Base-by-base conservation (phyloP, 2,329 filamentous ascomycete genomes). In the Sporothrix sp. region DNA sequence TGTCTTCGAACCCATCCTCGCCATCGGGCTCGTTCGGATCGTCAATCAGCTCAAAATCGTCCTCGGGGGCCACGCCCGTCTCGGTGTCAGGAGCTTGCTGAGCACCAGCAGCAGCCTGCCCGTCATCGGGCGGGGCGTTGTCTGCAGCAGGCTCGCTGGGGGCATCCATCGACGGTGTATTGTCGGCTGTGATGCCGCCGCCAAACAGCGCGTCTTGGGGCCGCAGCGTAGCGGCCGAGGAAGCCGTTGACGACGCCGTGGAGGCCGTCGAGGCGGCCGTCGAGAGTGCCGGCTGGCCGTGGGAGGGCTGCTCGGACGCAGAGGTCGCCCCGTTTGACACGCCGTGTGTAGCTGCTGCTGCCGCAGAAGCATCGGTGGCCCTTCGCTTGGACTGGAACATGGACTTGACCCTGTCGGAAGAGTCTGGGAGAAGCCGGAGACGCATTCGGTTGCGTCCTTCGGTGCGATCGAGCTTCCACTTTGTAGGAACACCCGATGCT, bases 371-470 rank as follows among this genome's bases (percentile, higher is more conserved):
- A 2, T 57, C 60, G 4, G 46, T 42, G 1, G 45, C 54, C 38
- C 56, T 59, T 14, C 59, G 75, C 65, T 95, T 97, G 0, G 93
- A 88, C 58, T 90, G 87, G 60, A 90, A 95, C 42, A 85, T 79
- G 40, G 85, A 79, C 49, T 82, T 76, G 21, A 81, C 75, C 1
- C 75, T 72, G 0, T 78, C 48, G 3, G 60, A 77, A 51, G 79
- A 79, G 62, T 96, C 90, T 1, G 90, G 86, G 1, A 96, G 74
- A 46, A 95, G 78, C 25, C 93, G 81, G 59, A 95, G 74, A 14
- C 94, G 82, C 88, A 97, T 97, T 16, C 94, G 83, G 64, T 96
- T 95, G 10, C 90, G 83, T 10, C 93, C 91, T 69, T 98, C 93
- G 0, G 93, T 97, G 60, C 94, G 84, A 62, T 98, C 93, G 13